Evolutionary conservation across 495 filamentous ascomycete species (phyloP), one percentile per base, ranked within the genome.

Genomic region (Talaromyces nanjingensis): DNA sequence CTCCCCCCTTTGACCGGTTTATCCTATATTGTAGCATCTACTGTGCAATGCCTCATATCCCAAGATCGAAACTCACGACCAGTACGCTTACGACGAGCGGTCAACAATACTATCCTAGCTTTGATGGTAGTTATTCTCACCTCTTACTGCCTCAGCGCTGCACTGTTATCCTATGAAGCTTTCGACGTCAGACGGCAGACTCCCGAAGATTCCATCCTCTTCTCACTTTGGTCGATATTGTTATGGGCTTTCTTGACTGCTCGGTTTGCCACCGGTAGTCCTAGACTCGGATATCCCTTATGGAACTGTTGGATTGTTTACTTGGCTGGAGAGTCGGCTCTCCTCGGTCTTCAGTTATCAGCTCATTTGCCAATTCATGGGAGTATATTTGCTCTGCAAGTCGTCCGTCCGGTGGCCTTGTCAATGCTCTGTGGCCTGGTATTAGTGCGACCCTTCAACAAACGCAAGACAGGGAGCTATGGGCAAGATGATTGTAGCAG

Each of bases 291-390:
- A n/a, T 59, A 22, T 47, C 45, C 62, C 20, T 24, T 53, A 6
- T 52, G 25, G 24, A 58, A 57, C 24, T 64, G 58, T 45, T 62
- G 55, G 22, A 12, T 60, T 29, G 37, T 65, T 12, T 67, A 67
- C 37, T 18, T 64, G n/a, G 12, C 57, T 14, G 63, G 52, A 2
- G 65, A 67, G 58, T 33, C 47, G 8, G 12, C 61, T 11, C 20
- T 65, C 3, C 34, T 65, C 16, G 34, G 55, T 29, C 24, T 52
- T 47, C 59, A 39, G n/a, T 49, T 49, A 49, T 49, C 45, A 49
- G 45, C 45, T 25, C n/a, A 8, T 24, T 39, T n/a, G 45, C 9
- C 34, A 12, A 24, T 37, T 8, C 56, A 22, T 24, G 22, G 20
- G 25, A n/a, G 2, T 6, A 24, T 34, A 18, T 34, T 45, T 16